These are phyloP conservation scores for Fusarium pseudonygamai DNA, from an alignment of 2,329 filamentous ascomycete genomes.

Conservation along the genomic window DNA sequence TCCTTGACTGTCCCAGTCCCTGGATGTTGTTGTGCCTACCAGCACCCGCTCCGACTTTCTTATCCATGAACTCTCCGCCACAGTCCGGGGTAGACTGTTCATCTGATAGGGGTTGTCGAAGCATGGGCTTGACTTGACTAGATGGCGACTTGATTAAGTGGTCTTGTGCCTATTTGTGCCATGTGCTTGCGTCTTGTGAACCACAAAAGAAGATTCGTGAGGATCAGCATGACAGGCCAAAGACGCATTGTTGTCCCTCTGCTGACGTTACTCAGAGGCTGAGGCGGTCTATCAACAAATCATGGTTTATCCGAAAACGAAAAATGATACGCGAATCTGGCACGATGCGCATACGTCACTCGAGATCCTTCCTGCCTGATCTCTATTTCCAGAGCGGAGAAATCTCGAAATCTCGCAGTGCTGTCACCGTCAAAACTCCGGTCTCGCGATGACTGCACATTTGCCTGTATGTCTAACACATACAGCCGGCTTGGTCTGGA, in stretches of 20 bases:
- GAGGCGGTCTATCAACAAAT: conserved; percentile 10
- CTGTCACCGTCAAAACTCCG: neutral
- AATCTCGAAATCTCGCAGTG: neutral
- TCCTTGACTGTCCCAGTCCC: conserved; percentile 4
- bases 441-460: neutral
- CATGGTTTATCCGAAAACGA: conserved; percentile 29
- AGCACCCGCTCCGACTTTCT: conserved; percentile 9
- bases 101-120: conserved; percentile 3
- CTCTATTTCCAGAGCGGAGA: conserved; percentile 19
- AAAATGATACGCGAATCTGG: conserved; percentile 7
- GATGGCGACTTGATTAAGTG: neutral
- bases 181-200: neutral
- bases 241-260: neutral
- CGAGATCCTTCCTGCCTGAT: conserved; percentile 4
- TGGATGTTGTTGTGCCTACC: conserved; percentile 6
- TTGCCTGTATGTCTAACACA: conserved; percentile 18
- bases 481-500: neutral
- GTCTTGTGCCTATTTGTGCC: conserved; percentile 3
- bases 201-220: neutral
- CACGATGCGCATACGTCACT: conserved; percentile 24
- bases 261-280: conserved; percentile 26
- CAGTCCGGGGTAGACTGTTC: conserved; percentile 32
- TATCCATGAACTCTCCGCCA: conserved; percentile 15
- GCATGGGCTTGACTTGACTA: conserved; percentile 6
- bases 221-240: neutral